Evolutionary conservation across 2,329 filamentous ascomycete species (phyloP).

Genomic region (Fusarium lateritium): DNA sequence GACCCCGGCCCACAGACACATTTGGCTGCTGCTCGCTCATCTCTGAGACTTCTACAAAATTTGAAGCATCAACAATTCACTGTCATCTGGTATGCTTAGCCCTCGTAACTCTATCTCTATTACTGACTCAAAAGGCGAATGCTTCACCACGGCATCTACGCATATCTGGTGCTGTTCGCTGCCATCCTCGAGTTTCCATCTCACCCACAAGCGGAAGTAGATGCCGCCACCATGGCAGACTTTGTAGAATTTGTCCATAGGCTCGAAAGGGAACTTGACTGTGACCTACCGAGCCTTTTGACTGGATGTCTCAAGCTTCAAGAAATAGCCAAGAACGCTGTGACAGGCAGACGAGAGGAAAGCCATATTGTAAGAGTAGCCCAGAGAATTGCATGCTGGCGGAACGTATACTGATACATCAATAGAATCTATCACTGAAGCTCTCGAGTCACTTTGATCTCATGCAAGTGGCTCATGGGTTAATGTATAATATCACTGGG

Average conservation of each 20-base stretch:
- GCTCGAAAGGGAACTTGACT: not conserved
- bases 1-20: not conserved
- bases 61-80: not conserved
- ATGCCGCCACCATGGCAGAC: not conserved
- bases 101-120: not conserved
- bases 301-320: not conserved
- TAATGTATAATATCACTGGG: not conserved
- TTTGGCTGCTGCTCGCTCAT: not conserved
- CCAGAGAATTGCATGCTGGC: not conserved
- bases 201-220: not conserved
- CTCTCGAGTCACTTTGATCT: not conserved
- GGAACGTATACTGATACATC: not conserved
- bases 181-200: not conserved
- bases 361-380: not conserved
- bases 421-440: not conserved
- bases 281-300: not conserved
- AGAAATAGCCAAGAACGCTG: not conserved
- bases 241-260: not conserved
- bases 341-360: not conserved
- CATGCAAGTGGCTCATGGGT: not conserved
- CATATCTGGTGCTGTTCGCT: not conserved
- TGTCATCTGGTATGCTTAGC: not conserved
- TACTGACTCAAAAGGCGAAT: not conserved
- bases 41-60: not conserved
- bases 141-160: not conserved